Percentiles rank a stretch among this genome's conserved stretches.
Conservation (phyloP, 225 moss, liverwort and hornwort species). For the Anthoceros angustus region DNA sequence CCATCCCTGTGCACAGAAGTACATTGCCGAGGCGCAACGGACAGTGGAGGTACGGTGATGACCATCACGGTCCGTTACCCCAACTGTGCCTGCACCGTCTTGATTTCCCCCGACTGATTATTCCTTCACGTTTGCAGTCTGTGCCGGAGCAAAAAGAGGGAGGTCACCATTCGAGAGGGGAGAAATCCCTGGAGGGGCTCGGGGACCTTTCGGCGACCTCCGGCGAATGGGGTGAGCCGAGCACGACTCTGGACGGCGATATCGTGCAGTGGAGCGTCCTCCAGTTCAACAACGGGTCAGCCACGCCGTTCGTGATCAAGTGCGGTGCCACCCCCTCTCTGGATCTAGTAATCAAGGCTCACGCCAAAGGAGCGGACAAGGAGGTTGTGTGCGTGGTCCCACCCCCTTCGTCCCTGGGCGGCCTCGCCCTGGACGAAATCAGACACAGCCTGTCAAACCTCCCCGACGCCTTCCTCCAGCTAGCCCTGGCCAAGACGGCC, state of each 20-base stretch:
- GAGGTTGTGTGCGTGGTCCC: constrained; percentile 94
- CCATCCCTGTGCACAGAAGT: constrained; percentile 54
- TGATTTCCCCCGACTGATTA: neutral
- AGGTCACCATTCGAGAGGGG: constrained; percentile 22
- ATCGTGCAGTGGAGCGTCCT: constrained; percentile 95
- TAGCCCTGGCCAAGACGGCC: constrained; percentile 80
- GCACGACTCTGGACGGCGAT: constrained; percentile 46
- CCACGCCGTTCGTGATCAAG: constrained; percentile 78
- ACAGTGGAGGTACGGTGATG: constrained; percentile 34
- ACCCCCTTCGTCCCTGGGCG: constrained; percentile 44
- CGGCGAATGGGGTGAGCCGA: constrained; percentile 45
- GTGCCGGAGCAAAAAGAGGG: constrained; percentile 27
- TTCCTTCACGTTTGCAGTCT: constrained; percentile 18
- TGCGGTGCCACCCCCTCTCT: constrained; percentile 82
- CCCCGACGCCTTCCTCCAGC: constrained; percentile 83
- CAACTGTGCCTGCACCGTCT: neutral
- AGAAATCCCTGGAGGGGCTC: constrained; percentile 20
- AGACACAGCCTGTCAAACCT: constrained; percentile 65
- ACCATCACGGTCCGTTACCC: neutral
- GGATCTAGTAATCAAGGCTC: constrained; percentile 92
- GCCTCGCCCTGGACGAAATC: constrained; percentile 79
- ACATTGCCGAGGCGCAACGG: constrained; percentile 43
- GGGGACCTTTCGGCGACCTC: constrained; percentile 18
- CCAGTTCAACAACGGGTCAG: constrained; percentile 89
- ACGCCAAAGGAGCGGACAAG: constrained; percentile 62